phyloP scores from a whole-genome alignment of 805 yeast genomes.

The Barnettozyma populi region DNA sequence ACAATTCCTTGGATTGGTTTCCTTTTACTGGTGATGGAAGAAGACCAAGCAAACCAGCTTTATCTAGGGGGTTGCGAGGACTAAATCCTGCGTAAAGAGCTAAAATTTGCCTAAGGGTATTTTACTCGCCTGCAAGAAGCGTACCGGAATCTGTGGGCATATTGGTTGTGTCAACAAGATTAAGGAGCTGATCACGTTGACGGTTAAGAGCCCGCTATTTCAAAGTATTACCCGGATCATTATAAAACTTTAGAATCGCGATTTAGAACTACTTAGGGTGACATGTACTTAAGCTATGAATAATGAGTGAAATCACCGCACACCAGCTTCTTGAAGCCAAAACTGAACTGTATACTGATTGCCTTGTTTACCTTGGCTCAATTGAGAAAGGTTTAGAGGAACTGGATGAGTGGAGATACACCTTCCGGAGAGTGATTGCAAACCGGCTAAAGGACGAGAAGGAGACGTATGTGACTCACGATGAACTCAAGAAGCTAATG shows the following conservation, averaged over 20 bases:
- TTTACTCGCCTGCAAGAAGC: too few relatives aligned
- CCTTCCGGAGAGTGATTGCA: constrained; percentile 8
- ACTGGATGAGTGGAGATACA: constrained; percentile 21
- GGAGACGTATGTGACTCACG: constrained; percentile 9
- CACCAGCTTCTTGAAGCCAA: constrained; percentile 4
- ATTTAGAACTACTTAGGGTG: too few relatives aligned
- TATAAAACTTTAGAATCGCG: too few relatives aligned
- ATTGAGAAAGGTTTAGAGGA: constrained; percentile 4
- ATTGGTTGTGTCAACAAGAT: not conserved
- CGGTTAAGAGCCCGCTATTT: not conserved
- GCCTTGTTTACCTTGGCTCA: constrained; percentile 8
- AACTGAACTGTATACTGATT: constrained; percentile 4
- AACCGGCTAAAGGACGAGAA: constrained; percentile 5
- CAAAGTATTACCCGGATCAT: not conserved
- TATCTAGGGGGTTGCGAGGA: too few relatives aligned
- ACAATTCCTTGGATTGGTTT: too few relatives aligned
- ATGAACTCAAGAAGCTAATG: constrained; percentile 21
- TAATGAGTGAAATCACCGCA: not conserved
- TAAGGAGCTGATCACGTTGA: not conserved
- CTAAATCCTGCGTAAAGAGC: too few relatives aligned
- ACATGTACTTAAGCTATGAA: not conserved
- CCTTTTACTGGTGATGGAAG: too few relatives aligned
- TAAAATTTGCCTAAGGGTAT: too few relatives aligned
- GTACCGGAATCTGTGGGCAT: not conserved
- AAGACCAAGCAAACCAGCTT: too few relatives aligned